Percentiles rank a stretch among this genome's conserved stretches.
phyloP scores from a whole-genome alignment of 169 alveolate genomes.

The Plasmodium falciparum region DNA sequence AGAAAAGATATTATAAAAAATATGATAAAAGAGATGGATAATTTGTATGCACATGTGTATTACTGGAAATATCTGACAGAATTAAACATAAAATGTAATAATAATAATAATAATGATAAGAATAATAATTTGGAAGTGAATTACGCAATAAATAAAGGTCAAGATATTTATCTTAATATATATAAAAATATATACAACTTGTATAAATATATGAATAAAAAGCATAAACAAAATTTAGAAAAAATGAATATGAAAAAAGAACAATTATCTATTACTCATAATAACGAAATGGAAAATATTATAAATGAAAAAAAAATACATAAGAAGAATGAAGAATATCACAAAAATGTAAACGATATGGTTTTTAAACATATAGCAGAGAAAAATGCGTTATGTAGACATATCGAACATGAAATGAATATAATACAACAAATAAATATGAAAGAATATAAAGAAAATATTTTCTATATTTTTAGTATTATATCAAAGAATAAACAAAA shows the following conservation, averaged over 20 bases:
- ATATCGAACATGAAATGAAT: slow-evolving; percentile 57
- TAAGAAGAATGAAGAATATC: slow-evolving; percentile 15
- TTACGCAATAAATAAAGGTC: no score
- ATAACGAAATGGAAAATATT: slow-evolving; percentile 70
- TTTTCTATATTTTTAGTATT: slow-evolving; percentile 63
- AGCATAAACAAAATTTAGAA: slow-evolving; percentile 20
- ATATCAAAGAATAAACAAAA: slow-evolving; percentile 10
- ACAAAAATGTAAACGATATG: slow-evolving; percentile 30
- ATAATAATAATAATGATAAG: not conserved
- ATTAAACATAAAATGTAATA: slow-evolving; percentile 31
- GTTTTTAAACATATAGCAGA: slow-evolving; percentile 74
- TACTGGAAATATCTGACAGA: slow-evolving; percentile 52
- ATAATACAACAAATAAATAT: slow-evolving; percentile 37
- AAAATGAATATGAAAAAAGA: slow-evolving; percentile 41
- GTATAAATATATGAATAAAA: slow-evolving; percentile 45
- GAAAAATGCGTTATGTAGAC: slow-evolving; percentile 64
- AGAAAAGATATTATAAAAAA: slow-evolving; percentile 3
- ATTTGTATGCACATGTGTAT: slow-evolving; percentile 29
- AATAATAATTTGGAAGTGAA: no score
- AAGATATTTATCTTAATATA: slow-evolving; percentile 20
- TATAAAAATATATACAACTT: slow-evolving; percentile 47
- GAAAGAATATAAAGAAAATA: slow-evolving; percentile 54
- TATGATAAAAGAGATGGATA: slow-evolving; percentile 23
- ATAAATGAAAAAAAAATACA: slow-evolving; percentile 43
- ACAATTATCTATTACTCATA: slow-evolving; percentile 60